phyloP scores from a whole-genome alignment of 768 basidiomycete species.

The Rhizopogon vesiculosus region DNA sequence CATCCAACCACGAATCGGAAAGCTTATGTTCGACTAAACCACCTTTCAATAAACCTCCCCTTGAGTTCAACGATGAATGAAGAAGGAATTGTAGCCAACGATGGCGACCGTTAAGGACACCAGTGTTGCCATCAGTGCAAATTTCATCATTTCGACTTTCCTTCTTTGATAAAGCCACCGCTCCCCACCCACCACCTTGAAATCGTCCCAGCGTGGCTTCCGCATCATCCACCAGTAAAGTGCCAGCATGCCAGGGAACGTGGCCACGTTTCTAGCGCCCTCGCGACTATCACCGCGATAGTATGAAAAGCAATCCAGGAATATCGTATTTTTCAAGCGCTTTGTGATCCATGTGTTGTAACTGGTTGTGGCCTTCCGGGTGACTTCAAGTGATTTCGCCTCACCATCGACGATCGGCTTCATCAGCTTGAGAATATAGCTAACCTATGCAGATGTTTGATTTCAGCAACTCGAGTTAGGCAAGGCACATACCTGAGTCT shows the following conservation, averaged over 20 bases:
- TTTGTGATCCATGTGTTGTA: constrained; percentile 52
- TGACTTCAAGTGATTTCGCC: constrained; percentile 47
- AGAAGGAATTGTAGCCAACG: not conserved
- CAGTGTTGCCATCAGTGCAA: constrained; percentile 18
- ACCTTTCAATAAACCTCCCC: not conserved
- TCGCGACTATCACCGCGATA: constrained; percentile 36
- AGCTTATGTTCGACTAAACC: not conserved
- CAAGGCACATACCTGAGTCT: constrained; percentile 41
- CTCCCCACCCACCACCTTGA: constrained; percentile 35
- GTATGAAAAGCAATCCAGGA: constrained; percentile 50
- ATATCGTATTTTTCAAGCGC: constrained; percentile 44
- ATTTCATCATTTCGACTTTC: constrained; percentile 15
- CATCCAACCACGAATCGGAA: too few species aligned
- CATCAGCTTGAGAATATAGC: constrained; percentile 44
- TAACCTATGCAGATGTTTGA: constrained; percentile 33
- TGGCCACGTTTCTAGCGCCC: constrained; percentile 32
- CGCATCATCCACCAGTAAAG: constrained; percentile 51
- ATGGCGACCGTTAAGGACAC: constrained; percentile 10
- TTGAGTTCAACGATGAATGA: not conserved
- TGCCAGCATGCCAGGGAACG: constrained; percentile 49
- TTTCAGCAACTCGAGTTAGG: not conserved
- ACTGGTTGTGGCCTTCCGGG: constrained; percentile 36
- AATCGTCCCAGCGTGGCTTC: constrained; percentile 38
- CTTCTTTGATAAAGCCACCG: constrained; percentile 28
- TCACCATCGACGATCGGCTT: constrained; percentile 45